Conservation (phyloP, 2,329 filamentous ascomycete species). For the Xylariaceae sp. region DNA sequence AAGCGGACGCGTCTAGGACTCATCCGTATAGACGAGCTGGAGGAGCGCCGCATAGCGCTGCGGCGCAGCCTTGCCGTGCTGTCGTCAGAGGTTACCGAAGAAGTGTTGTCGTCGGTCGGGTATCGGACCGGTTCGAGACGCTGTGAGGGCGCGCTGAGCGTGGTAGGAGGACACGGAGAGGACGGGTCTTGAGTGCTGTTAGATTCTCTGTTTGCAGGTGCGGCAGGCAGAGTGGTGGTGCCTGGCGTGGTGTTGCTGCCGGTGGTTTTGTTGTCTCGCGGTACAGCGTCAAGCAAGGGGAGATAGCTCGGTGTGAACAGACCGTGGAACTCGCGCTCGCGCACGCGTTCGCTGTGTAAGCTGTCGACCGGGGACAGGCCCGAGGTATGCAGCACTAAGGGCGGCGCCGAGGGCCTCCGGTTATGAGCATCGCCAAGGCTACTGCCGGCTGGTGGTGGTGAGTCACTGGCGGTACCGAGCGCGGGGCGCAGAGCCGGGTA, state of each 20-base stretch:
- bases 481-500: constrained; percentile 38
- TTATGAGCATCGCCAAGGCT: constrained; percentile 9
- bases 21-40: constrained; percentile 41
- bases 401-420: constrained; percentile 29
- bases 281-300: constrained; percentile 47
- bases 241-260: constrained; percentile 9
- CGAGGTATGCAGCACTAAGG: constrained; percentile 32
- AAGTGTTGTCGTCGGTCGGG: constrained; percentile 39
- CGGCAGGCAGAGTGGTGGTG: constrained; percentile 5
- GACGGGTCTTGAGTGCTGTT: constrained; percentile 15
- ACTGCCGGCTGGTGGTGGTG: constrained; percentile 9
- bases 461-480: constrained; percentile 18
- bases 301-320: constrained; percentile 57
- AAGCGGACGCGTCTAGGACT: constrained; percentile 58
- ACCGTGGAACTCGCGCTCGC: constrained; percentile 52
- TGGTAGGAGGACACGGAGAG: constrained; percentile 8
- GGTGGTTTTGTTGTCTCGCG: constrained; percentile 17
- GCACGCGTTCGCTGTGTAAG: constrained; percentile 44
- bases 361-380: constrained; percentile 27
- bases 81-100: constrained; percentile 44
- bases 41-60: constrained; percentile 50
- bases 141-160: constrained; percentile 11
- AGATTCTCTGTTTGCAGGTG: constrained; percentile 13
- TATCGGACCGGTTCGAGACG: constrained; percentile 31
- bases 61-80: constrained; percentile 42